A percentile compares a stretch with the other conserved stretches of the same genome.
These are phyloP conservation scores for Alternaria arbusti DNA, from an alignment of 2,329 filamentous ascomycete species.

Conservation along the genomic window DNA sequence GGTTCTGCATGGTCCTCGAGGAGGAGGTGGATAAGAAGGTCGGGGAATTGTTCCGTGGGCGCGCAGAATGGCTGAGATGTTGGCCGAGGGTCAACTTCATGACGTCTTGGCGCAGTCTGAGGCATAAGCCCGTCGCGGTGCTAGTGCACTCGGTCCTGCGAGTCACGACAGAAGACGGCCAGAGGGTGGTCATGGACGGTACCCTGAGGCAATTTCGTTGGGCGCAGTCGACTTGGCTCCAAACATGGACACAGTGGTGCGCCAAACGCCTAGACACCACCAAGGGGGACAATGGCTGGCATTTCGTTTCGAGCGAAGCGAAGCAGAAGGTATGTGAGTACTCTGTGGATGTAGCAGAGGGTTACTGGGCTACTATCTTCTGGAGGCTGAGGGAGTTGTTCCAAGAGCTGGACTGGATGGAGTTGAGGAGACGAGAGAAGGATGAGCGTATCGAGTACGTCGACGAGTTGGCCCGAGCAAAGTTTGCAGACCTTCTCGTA, in stretches of 20 bases:
- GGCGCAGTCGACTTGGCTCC: conserved; percentile 8
- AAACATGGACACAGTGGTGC: not conserved
- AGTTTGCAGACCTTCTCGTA: not conserved
- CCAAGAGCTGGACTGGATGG: conserved; percentile 8
- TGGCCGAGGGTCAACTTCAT: not conserved
- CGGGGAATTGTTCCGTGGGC: not conserved
- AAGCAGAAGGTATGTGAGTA: not conserved
- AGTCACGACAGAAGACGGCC: not conserved
- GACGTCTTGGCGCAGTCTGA: not conserved
- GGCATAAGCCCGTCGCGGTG: not conserved
- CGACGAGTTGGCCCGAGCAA: not conserved
- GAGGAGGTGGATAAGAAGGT: not conserved
- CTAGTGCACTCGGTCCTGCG: conserved; percentile 8
- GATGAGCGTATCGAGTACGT: not conserved
- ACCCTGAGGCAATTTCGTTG: conserved; percentile 13
- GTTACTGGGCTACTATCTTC: not conserved
- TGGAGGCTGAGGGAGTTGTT: conserved; percentile 2
- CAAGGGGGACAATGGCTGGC: not conserved
- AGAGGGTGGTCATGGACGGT: conserved; percentile 8
- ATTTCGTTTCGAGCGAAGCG: not conserved
- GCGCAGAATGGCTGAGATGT: not conserved
- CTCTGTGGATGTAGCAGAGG: not conserved
- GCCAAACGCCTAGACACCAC: not conserved
- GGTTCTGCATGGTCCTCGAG: conserved; percentile 3
- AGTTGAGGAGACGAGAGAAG: not conserved